Conservation (phyloP, 2,329 filamentous ascomycete genomes). For the Botrytis sinoallii region DNA sequence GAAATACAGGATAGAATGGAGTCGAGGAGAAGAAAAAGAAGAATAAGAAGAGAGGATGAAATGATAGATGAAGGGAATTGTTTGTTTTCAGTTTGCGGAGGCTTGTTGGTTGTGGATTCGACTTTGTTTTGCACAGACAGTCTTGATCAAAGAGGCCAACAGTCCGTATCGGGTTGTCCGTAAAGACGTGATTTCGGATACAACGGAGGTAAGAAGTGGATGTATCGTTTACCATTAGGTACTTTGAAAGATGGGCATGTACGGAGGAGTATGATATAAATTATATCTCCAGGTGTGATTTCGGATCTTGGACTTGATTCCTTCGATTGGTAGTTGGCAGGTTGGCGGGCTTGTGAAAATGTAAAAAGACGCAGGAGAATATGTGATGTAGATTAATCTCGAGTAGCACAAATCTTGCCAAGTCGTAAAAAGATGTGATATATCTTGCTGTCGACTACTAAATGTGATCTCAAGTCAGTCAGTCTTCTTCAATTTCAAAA, state of each 20-base stretch:
- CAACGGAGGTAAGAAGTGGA: not conserved
- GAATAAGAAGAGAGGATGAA: not conserved
- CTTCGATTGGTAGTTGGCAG: not conserved
- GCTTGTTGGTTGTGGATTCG: conserved; percentile 1
- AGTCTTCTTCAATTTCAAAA: not conserved
- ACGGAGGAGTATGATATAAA: not conserved
- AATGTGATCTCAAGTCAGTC: not conserved
- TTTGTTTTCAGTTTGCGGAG: not conserved
- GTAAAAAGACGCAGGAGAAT: not conserved
- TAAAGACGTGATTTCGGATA: not conserved
- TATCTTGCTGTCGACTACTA: not conserved
- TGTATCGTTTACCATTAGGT: not conserved
- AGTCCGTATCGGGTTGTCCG: not conserved
- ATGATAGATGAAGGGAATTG: not conserved
- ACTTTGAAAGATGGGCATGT: not conserved
- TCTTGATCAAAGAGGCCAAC: not conserved
- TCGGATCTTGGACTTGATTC: not conserved
- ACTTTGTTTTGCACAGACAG: not conserved
- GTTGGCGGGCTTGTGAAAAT: not conserved
- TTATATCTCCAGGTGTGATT: not conserved
- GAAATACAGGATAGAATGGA: not conserved
- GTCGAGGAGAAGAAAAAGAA: not conserved
- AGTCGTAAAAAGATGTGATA: not conserved
- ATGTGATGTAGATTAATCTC: not conserved
- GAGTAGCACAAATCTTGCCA: not conserved